Conservation (phyloP, 2,329 filamentous ascomycete genomes). For the Pezicula rhizophila region DNA sequence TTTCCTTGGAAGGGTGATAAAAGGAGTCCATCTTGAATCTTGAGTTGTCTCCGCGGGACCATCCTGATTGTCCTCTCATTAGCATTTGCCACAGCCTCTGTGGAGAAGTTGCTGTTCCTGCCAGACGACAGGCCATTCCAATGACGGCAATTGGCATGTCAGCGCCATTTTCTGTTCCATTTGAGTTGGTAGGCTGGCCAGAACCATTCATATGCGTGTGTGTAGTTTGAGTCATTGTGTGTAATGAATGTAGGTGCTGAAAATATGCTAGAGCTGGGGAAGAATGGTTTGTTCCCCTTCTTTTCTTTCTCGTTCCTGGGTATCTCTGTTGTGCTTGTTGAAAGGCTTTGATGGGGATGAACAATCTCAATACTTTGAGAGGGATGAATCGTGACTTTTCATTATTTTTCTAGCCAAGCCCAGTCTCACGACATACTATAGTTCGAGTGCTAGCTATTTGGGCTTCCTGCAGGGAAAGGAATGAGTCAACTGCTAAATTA, state of each 20-base stretch:
- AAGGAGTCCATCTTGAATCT: slow-evolving; percentile 3
- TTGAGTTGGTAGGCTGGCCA: not conserved
- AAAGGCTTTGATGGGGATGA: not conserved
- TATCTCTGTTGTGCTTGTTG: not conserved
- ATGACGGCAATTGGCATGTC: slow-evolving; percentile 24
- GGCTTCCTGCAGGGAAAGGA: not conserved
- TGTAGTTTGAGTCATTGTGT: not conserved
- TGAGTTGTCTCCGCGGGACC: slow-evolving; percentile 16
- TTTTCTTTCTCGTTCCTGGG: not conserved
- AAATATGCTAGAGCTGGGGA: not conserved
- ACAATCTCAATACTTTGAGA: not conserved
- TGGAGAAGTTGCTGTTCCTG: slow-evolving; percentile 27
- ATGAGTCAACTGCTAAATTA: not conserved
- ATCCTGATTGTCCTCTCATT: slow-evolving; percentile 26
- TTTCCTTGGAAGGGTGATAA: not conserved
- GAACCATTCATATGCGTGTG: not conserved
- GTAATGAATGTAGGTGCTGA: not conserved
- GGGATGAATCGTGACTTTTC: not conserved
- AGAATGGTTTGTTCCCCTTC: not conserved
- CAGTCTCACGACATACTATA: not conserved
- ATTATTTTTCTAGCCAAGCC: not conserved
- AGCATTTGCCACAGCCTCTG: slow-evolving; percentile 29
- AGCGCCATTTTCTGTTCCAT: not conserved
- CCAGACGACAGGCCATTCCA: slow-evolving; percentile 28
- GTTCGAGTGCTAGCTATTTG: not conserved